Conservation (phyloP, 2,329 filamentous ascomycete species). For the Dactylellina leptospora region DNA sequence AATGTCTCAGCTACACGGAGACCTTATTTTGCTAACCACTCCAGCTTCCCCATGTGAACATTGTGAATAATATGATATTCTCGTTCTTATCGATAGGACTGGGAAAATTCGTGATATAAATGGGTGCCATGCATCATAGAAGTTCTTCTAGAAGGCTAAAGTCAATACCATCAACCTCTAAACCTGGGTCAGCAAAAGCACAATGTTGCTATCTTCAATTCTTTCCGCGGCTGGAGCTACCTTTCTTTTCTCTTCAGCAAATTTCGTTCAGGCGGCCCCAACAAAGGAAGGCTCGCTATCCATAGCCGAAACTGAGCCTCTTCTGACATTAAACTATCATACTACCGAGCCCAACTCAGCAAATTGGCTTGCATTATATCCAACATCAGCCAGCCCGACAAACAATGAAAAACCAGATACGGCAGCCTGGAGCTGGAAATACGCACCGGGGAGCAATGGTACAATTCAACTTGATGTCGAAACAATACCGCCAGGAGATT, state of each 20-base stretch:
- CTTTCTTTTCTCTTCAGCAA: slow-evolving; percentile 3
- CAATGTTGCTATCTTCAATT: slow-evolving; percentile 24
- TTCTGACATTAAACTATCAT: slow-evolving; percentile 60
- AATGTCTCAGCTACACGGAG: no score
- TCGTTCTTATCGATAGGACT: no score
- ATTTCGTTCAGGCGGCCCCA: slow-evolving; percentile 5
- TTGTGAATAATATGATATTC: no score
- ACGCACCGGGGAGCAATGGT: slow-evolving; percentile 64
- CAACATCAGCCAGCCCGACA: slow-evolving; percentile 59
- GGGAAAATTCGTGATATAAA: no score
- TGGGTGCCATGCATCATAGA: no score
- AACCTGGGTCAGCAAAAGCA: no score
- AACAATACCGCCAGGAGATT: slow-evolving; percentile 75
- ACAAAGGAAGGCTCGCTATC: not conserved
- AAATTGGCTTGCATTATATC: slow-evolving; percentile 62
- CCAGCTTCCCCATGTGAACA: no score
- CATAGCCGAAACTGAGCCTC: slow-evolving; percentile 4
- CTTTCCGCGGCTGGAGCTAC: slow-evolving; percentile 14
- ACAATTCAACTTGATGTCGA: slow-evolving; percentile 82
- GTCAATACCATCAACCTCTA: no score
- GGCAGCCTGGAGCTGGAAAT: slow-evolving; percentile 59
- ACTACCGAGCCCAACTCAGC: slow-evolving; percentile 57
- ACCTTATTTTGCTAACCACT: no score
- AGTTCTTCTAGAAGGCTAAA: no score
- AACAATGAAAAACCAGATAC: slow-evolving; percentile 58